A percentile compares a stretch with the other conserved stretches of the same genome.
These are phyloP conservation scores for Digitaria exilis DNA, from an alignment of 202 grass and related monocot genomes.

Conservation along the genomic window DNA sequence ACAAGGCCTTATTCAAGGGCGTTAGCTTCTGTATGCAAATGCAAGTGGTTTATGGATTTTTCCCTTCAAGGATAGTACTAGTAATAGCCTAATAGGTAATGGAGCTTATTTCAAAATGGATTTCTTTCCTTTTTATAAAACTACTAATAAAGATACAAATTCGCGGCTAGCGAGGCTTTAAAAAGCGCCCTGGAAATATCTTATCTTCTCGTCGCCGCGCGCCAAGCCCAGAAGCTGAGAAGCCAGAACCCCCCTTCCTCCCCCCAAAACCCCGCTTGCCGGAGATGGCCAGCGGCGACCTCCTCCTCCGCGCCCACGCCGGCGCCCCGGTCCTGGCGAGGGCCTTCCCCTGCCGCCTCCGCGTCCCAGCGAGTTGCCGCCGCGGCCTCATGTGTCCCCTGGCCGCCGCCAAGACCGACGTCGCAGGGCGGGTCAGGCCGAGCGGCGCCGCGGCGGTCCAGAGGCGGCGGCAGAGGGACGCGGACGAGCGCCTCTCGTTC, in stretches of 20 bases:
- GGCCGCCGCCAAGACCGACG: slow-evolving; percentile 45
- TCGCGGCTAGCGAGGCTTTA: slow-evolving; percentile 16
- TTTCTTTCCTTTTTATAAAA: not conserved
- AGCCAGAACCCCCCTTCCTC: not conserved
- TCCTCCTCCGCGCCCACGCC: slow-evolving; percentile 51
- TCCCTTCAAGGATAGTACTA: not conserved
- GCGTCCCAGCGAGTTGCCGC: slow-evolving; percentile 23
- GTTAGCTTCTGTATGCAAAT: not conserved
- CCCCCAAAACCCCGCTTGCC: slow-evolving; percentile 42
- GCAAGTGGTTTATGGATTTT: not conserved
- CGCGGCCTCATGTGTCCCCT: slow-evolving; percentile 12
- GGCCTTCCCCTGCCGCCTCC: slow-evolving; percentile 30
- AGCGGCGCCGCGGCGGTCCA: slow-evolving; percentile 10
- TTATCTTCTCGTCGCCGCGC: slow-evolving; percentile 55
- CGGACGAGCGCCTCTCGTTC: slow-evolving; percentile 32
- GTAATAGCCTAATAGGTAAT: not conserved
- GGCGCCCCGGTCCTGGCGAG: slow-evolving; percentile 32
- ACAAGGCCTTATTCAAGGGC: not conserved
- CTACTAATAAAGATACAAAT: not conserved
- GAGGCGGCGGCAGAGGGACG: slow-evolving; percentile 41
- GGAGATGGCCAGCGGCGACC: slow-evolving; percentile 57
- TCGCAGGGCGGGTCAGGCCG: slow-evolving; percentile 40
- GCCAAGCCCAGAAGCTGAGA: slow-evolving; percentile 40
- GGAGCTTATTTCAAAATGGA: not conserved
- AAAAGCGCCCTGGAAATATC: slow-evolving; percentile 28